Percentiles rank a stretch among this genome's conserved stretches.
phyloP scores from a whole-genome alignment of 257 asterid genomes.

The Solanum medicagineum region DNA sequence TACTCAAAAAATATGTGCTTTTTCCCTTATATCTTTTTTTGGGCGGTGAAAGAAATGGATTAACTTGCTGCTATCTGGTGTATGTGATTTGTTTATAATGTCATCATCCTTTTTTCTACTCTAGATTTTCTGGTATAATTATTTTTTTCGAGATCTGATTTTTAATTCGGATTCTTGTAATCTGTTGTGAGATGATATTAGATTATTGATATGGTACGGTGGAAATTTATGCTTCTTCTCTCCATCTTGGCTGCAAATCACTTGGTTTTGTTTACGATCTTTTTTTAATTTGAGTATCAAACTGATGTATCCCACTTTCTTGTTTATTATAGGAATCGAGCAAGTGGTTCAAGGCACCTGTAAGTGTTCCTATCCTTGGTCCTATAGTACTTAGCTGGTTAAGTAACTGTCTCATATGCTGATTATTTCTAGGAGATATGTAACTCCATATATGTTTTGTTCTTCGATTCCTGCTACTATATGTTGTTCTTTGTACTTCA shows the following conservation, averaged over 20 bases:
- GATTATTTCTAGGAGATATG: background rate
- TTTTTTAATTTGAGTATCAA: background rate
- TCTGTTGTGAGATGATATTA: background rate
- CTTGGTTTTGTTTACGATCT: background rate
- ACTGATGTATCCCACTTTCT: background rate
- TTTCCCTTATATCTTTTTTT: background rate
- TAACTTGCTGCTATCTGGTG: background rate
- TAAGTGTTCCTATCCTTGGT: background rate
- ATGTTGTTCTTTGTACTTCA: background rate
- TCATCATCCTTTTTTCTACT: background rate
- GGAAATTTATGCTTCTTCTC: background rate
- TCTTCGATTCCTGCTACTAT: background rate
- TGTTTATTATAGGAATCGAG: background rate
- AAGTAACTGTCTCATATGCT: background rate
- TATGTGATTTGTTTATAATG: background rate
- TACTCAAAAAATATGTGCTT: background rate
- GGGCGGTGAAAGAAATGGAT: background rate
- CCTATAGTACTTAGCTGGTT: background rate
- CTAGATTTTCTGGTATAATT: background rate
- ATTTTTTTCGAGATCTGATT: background rate
- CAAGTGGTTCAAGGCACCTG: conserved; percentile 6
- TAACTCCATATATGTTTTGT: background rate
- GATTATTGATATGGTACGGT: background rate
- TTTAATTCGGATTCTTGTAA: background rate
- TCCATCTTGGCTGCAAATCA: background rate